Conservation (phyloP, 495 filamentous ascomycete species). For the Hyaloscypha bicolor region DNA sequence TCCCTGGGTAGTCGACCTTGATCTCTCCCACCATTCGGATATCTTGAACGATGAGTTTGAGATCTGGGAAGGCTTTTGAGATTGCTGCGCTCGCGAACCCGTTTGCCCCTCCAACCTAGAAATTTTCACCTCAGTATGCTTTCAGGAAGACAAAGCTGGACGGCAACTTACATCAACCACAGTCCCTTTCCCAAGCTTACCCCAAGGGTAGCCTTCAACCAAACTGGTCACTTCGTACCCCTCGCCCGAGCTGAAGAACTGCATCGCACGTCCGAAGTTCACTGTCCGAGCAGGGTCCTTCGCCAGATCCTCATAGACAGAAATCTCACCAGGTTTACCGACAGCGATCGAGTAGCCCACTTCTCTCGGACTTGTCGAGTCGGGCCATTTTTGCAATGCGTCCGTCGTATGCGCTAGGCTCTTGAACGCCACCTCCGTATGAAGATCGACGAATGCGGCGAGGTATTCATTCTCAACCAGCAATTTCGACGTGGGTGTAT, state of each 20-base stretch:
- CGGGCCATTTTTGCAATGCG: constrained; percentile 33
- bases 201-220: constrained; percentile 20
- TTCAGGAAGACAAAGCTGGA: not conserved
- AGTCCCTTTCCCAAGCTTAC: constrained; percentile 9
- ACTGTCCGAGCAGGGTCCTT: constrained; percentile 13
- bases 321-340: constrained; percentile 9
- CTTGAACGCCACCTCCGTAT: constrained; percentile 19
- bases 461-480: constrained; percentile 23
- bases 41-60: constrained; percentile 39
- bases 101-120: constrained; percentile 39
- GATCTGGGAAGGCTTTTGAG: constrained; percentile 32
- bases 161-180: constrained; percentile 20
- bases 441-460: constrained; percentile 18
- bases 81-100: constrained; percentile 36
- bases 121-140: constrained; percentile 3
- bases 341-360: constrained; percentile 15
- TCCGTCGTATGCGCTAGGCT: constrained; percentile 27
- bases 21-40: constrained; percentile 18
- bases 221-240: constrained; percentile 8
- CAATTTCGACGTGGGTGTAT: constrained; percentile 33
- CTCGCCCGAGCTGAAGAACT: constrained; percentile 15
- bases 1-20: constrained; percentile 19
- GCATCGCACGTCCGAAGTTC: constrained; percentile 21
- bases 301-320: constrained; percentile 15
- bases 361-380: constrained; percentile 33